phyloP scores from a whole-genome alignment of 2,329 filamentous ascomycete species.

The Cordyceps militaris region DNA sequence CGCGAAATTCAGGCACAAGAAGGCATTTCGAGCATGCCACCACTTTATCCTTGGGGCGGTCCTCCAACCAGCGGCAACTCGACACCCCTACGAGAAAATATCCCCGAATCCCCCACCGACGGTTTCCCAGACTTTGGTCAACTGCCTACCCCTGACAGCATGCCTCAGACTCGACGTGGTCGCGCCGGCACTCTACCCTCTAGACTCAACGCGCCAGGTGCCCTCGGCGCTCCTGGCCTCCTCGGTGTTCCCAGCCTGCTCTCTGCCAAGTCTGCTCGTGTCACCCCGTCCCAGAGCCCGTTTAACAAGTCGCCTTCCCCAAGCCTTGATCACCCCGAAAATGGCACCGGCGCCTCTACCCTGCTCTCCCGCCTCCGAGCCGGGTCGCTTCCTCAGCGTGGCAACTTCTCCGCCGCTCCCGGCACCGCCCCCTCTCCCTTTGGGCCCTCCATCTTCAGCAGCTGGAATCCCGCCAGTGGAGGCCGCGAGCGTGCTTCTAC shows the following conservation, averaged over 20 bases:
- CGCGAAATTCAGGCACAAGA: slow-evolving; percentile 97
- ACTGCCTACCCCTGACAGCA: slow-evolving; percentile 57
- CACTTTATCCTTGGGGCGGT: slow-evolving; percentile 78
- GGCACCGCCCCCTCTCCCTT: slow-evolving; percentile 58
- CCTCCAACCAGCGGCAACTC: slow-evolving; percentile 95
- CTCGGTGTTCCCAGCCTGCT: slow-evolving; percentile 44
- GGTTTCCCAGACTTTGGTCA: slow-evolving; percentile 87
- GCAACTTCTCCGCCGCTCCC: slow-evolving; percentile 55
- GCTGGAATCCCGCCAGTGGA: slow-evolving; percentile 62
- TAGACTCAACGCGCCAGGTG: slow-evolving; percentile 73
- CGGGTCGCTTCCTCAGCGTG: slow-evolving; percentile 88
- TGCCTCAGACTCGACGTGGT: slow-evolving; percentile 68
- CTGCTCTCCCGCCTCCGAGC: slow-evolving; percentile 80
- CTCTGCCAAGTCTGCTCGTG: slow-evolving; percentile 72
- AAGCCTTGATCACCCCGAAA: slow-evolving; percentile 42
- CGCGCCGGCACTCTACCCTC: slow-evolving; percentile 95
- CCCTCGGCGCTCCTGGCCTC: slow-evolving; percentile 43
- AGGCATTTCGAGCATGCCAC: slow-evolving; percentile 62
- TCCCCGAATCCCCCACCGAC: slow-evolving; percentile 92
- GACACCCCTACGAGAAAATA: slow-evolving; percentile 91
- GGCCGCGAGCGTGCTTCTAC: slow-evolving; percentile 80
- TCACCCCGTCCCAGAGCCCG: slow-evolving; percentile 79
- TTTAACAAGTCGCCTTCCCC: slow-evolving; percentile 63
- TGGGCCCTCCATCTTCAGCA: slow-evolving; percentile 83
- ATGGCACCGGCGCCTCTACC: slow-evolving; percentile 61